These are phyloP conservation scores for Silene noctiflora DNA, from an alignment of 179 eudicot genomes.

Conservation along the genomic window DNA sequence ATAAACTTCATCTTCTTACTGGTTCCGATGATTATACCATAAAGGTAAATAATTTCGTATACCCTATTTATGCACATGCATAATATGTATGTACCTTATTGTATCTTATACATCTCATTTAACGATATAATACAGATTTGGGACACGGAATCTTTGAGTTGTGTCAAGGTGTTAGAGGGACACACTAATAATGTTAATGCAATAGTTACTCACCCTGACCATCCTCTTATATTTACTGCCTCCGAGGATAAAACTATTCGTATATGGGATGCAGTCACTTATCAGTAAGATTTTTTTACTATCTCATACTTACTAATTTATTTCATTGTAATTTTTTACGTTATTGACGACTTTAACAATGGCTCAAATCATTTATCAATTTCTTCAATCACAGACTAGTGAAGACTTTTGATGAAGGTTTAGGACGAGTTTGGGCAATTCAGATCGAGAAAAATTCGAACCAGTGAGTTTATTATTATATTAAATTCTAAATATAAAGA, in stretches of 20 bases:
- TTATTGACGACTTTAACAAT: neutral
- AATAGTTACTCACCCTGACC: conserved; percentile 51
- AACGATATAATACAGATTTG: conserved; percentile 44
- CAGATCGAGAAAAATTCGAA: conserved; percentile 32
- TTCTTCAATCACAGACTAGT: conserved; percentile 30
- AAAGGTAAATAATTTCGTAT: too few species aligned
- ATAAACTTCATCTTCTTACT: conserved; percentile 44
- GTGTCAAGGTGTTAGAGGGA: conserved; percentile 63
- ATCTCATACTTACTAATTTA: neutral
- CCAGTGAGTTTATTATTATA: too few species aligned
- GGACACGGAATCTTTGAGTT: conserved; percentile 52
- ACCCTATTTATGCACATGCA: too few species aligned
- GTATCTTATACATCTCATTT: too few species aligned
- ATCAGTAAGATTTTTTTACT: conserved; percentile 33
- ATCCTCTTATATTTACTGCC: conserved; percentile 54
- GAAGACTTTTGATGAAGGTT: conserved; percentile 37
- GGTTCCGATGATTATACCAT: conserved; percentile 65
- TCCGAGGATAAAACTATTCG: conserved; percentile 69
- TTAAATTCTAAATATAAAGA: too few species aligned
- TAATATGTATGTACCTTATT: too few species aligned
- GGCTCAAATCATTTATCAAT: neutral
- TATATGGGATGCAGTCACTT: conserved; percentile 55
- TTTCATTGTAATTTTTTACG: neutral
- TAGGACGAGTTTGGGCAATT: conserved; percentile 52
- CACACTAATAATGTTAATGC: conserved; percentile 62